Percentiles rank a stretch among this genome's conserved stretches.
Evolutionary conservation across 176 grass and related monocot species (phyloP).

Genomic region (Olyra latifolia): DNA sequence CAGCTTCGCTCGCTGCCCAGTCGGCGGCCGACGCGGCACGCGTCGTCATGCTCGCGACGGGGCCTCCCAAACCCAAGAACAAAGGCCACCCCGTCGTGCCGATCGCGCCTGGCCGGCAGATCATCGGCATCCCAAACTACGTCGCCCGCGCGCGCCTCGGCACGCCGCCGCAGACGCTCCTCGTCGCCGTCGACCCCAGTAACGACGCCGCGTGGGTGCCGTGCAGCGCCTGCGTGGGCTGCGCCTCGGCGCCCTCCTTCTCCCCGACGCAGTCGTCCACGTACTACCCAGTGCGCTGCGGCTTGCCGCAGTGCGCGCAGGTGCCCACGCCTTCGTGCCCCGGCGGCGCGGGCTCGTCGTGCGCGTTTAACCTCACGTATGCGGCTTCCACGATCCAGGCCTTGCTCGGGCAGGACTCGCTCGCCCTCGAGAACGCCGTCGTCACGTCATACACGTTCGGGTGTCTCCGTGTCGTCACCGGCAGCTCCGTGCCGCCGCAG

Average conservation of each 20-base stretch:
- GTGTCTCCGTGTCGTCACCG: conserved; percentile 55
- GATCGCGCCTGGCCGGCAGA: conserved; percentile 61
- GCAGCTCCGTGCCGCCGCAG: conserved; percentile 56
- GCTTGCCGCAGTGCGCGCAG: conserved; percentile 52
- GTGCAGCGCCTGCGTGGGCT: conserved; percentile 59
- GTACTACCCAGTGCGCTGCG: conserved; percentile 51
- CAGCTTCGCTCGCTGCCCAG: conserved; percentile 47
- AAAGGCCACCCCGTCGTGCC: conserved; percentile 41
- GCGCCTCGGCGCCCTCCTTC: conserved; percentile 43
- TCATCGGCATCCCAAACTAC: conserved; percentile 75
- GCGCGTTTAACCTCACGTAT: conserved; percentile 69
- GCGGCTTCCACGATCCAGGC: conserved; percentile 60
- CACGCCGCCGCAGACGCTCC: conserved; percentile 58
- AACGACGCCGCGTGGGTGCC: conserved; percentile 81
- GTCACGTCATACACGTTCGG: conserved; percentile 61
- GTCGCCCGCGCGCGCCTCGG: conserved; percentile 64
- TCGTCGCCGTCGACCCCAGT: conserved; percentile 82
- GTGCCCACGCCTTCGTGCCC: conserved; percentile 55
- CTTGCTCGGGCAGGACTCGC: conserved; percentile 52
- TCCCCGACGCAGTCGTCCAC: conserved; percentile 45
- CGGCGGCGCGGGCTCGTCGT: conserved; percentile 12
- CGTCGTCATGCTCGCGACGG: conserved; percentile 30
- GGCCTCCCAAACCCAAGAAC: not conserved
- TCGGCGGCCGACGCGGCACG: conserved; percentile 50
- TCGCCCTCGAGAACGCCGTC: conserved; percentile 41